phyloP scores from a whole-genome alignment of 345 rosid species.

The Lumnitzera littorea region DNA sequence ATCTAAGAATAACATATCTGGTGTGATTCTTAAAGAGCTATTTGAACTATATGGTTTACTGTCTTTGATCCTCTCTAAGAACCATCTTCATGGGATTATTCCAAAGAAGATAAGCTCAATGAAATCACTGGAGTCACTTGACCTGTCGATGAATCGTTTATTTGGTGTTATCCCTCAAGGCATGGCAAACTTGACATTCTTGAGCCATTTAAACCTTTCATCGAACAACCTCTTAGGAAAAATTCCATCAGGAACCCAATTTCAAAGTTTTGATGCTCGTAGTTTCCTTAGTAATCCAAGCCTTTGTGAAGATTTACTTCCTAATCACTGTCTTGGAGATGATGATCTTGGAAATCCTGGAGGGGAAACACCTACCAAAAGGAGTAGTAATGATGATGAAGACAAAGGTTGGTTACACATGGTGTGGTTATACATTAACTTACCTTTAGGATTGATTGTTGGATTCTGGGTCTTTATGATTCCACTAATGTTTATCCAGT shows the following conservation, averaged over 20 bases:
- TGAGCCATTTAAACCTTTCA: background rate
- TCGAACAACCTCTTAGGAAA: conserved; percentile 4
- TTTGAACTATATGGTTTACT: too few species aligned
- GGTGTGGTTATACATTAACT: too few species aligned
- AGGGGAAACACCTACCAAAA: too few species aligned
- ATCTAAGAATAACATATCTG: too few species aligned
- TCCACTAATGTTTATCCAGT: too few species aligned
- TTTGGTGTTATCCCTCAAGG: background rate
- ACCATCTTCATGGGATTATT: background rate
- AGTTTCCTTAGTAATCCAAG: background rate
- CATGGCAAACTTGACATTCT: background rate
- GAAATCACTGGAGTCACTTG: background rate
- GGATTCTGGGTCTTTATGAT: too few species aligned
- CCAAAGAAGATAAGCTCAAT: background rate
- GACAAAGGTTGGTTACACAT: too few species aligned
- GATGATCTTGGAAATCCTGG: background rate
- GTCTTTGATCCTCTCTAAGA: too few species aligned
- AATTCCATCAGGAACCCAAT: conserved; percentile 8
- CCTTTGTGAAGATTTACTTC: conserved; percentile 8
- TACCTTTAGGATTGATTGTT: too few species aligned
- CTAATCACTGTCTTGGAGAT: background rate
- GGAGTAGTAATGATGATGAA: too few species aligned
- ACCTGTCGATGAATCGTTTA: background rate
- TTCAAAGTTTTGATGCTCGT: conserved; percentile 3
- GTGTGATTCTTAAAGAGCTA: too few species aligned